Evolutionary conservation across 2,329 filamentous ascomycete species (phyloP).

Genomic region (Colletotrichum higginsianum): DNA sequence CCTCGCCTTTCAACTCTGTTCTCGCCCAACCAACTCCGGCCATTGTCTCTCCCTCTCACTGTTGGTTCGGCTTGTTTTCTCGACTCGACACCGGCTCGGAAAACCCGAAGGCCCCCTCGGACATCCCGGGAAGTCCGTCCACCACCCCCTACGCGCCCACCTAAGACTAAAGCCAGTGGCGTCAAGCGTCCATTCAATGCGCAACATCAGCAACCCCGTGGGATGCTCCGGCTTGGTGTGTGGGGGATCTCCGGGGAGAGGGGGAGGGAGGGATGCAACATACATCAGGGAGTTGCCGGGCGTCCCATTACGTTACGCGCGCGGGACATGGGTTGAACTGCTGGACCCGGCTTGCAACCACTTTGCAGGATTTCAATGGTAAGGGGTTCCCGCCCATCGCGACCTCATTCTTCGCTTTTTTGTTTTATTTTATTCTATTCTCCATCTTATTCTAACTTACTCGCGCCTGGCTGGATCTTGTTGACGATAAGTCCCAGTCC

Average conservation of each 20-base stretch:
- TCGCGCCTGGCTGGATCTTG: neutral
- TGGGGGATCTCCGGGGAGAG: constrained; percentile 35
- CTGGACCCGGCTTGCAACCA: constrained; percentile 4
- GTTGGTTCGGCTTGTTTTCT: neutral
- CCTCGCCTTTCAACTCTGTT: neutral
- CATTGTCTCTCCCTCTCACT: neutral
- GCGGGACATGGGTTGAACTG: constrained; percentile 33
- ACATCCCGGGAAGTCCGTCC: constrained; percentile 18
- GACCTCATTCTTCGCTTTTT: no score
- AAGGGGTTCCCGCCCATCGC: constrained; percentile 5
- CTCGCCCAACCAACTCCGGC: neutral
- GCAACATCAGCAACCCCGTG: constrained; percentile 7
- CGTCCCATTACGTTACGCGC: neutral
- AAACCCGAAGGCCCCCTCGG: neutral
- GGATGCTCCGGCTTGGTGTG: constrained; percentile 23
- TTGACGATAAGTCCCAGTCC: neutral
- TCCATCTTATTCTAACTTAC: neutral
- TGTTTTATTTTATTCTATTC: no score
- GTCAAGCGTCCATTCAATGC: constrained; percentile 26
- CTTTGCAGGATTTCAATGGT: neutral
- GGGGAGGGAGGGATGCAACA: neutral
- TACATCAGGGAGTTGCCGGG: constrained; percentile 19
- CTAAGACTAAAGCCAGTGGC: neutral
- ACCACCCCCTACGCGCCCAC: constrained; percentile 11
- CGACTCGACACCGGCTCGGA: neutral